Base-by-base conservation (phyloP, 2,329 filamentous ascomycete genomes). In the Aurifilum marmelostoma region DNA sequence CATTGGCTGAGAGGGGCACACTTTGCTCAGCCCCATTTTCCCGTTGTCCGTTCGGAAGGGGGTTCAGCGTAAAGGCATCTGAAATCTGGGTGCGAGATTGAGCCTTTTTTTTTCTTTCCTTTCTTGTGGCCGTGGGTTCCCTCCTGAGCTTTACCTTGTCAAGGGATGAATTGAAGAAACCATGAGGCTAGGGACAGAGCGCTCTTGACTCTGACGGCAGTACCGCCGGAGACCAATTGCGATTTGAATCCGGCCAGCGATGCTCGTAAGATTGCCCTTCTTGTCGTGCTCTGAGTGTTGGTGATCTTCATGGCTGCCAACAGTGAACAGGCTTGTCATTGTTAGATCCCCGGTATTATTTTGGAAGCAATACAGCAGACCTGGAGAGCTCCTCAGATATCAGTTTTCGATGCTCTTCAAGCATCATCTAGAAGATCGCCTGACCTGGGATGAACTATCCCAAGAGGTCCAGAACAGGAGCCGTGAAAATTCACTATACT, bases 1-100 rank as follows among this genome's bases (percentile, higher is more conserved):
- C 34, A 61, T 68, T 62, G 62, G 67, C 7, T 18, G 12, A 27
- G 1, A 18, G 34, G 4, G 4, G 34, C 56, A 39, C n/a, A 62
- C 21, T 43, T 29, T 62, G 59, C 59, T 27, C 37, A 62, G 59
- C 59, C 59, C 43, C 59, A 41, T n/a, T 18, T 18, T n/a, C 56
- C 32, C 11, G 7, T 8, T 12, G 3, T 37, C 56, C 43, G 43
- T n/a, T 47, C 21, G 21, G 7, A 6, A n/a, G 16, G 27, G 29
- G 54, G 29, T 8, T 21, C 29, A 11, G 37, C 27, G 21, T 59
- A 29, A 16, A 11, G 18, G 56, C 18, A 37, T 9, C 34, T 34
- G 11, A 32, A 32, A 37, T 3, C 43, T n/a, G 43, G 43, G 11
- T 56, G 14, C 14, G 27, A 18, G n/a, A 34, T 24, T 29, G 52